phyloP scores from a whole-genome alignment of 352 stramenopile genomes.

The Globisporangium echinulatum region DNA sequence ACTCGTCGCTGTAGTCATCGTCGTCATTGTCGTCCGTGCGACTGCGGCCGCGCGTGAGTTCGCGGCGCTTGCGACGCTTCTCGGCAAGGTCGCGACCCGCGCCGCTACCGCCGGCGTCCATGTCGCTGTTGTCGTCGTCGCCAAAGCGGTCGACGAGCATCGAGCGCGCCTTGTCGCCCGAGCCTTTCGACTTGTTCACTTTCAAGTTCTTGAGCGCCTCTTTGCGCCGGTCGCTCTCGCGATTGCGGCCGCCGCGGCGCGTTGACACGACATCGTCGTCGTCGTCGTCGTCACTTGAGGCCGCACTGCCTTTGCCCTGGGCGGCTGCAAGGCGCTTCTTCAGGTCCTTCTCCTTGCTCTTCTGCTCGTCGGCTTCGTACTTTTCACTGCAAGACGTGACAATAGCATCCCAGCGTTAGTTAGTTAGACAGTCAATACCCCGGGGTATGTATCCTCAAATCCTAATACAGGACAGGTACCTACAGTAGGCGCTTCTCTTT shows the following conservation, averaged over 20 bases:
- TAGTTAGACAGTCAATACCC: too few species aligned
- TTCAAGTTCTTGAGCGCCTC: constrained; percentile 76
- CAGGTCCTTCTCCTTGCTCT: constrained; percentile 75
- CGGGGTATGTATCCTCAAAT: too few species aligned
- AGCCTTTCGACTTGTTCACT: constrained; percentile 57
- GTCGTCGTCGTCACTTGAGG: constrained; percentile 30
- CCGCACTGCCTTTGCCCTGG: constrained; percentile 37
- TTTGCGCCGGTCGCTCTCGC: constrained; percentile 70
- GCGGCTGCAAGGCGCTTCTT: constrained; percentile 71
- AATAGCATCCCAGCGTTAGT: too few species aligned
- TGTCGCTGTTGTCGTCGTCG: constrained; percentile 46
- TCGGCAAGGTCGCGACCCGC: constrained; percentile 56
- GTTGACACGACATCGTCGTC: constrained; percentile 38
- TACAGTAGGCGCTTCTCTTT: constrained; percentile 81
- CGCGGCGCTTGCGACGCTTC: constrained; percentile 64
- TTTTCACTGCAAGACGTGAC: constrained; percentile 36
- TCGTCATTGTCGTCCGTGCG: constrained; percentile 37
- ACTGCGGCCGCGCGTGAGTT: constrained; percentile 42
- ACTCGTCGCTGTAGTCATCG: constrained; percentile 33
- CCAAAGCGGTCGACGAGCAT: constrained; percentile 76
- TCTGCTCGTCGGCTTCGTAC: constrained; percentile 78
- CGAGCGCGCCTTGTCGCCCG: constrained; percentile 53
- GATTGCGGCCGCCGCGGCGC: constrained; percentile 45
- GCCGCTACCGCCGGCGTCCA: constrained; percentile 19
- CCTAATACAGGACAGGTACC: constrained; percentile 5